Conservation (phyloP, 139 green algal species). For the Tetraselmis striata region DNA sequence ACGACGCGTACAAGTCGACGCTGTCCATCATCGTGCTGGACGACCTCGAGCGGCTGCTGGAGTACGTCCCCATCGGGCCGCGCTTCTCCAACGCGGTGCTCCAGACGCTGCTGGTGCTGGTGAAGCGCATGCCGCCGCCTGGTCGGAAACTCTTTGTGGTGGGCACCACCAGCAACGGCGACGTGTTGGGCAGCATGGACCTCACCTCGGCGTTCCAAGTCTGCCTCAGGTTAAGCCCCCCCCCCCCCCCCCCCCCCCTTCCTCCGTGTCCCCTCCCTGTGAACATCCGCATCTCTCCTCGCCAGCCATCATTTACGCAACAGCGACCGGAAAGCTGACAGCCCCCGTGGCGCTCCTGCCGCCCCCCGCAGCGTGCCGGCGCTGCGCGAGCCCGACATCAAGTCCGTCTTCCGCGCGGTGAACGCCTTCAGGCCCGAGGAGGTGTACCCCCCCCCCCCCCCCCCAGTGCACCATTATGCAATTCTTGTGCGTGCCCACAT, state of each 20-base stretch:
- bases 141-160: conserved; percentile 84
- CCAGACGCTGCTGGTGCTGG: conserved; percentile 88
- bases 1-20: conserved; percentile 89
- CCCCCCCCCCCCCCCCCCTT: neutral
- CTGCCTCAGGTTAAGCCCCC: neutral
- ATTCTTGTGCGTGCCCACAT: neutral
- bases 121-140: conserved; percentile 85
- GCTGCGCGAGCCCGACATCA: conserved; percentile 61
- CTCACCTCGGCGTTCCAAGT: conserved; percentile 20
- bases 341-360: neutral
- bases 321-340: neutral
- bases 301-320: neutral
- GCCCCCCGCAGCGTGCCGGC: conserved; percentile 50
- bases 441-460: no score
- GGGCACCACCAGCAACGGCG: conserved; percentile 45
- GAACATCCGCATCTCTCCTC: neutral
- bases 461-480: neutral
- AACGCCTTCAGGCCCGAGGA: conserved; percentile 47
- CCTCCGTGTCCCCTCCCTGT: neutral
- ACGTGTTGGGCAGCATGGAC: conserved; percentile 32
- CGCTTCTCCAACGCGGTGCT: conserved; percentile 93
- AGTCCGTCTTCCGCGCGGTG: conserved; percentile 58
- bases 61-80: conserved; percentile 95
- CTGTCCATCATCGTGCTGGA: conserved; percentile 90
- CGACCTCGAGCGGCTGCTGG: conserved; percentile 95